phyloP scores from a whole-genome alignment of 768 basidiomycete genomes.

The Tricholoma saponaceum region DNA sequence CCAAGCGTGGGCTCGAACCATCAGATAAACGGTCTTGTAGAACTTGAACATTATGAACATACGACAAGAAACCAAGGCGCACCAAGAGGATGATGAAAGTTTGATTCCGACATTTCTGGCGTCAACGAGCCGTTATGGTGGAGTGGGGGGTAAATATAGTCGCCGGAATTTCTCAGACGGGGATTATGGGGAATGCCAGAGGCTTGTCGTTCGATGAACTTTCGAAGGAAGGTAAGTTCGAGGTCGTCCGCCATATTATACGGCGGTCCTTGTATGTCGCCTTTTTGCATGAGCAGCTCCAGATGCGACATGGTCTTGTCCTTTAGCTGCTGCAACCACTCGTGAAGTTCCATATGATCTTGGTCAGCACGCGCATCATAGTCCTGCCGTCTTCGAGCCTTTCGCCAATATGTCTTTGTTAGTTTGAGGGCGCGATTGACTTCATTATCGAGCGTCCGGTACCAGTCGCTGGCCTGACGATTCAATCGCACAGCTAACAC shows the following conservation, averaged over 20 bases:
- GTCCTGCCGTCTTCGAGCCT: conserved; percentile 76
- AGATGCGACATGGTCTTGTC: conserved; percentile 88
- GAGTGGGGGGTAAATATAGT: conserved; percentile 34
- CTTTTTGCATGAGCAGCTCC: conserved; percentile 83
- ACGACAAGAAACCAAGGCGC: conserved; percentile 7
- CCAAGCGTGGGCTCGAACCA: conserved; percentile 30
- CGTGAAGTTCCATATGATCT: conserved; percentile 86
- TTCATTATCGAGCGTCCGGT: conserved; percentile 71
- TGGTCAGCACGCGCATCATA: conserved; percentile 83
- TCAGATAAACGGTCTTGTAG: conserved; percentile 32
- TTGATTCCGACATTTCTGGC: conserved; percentile 45
- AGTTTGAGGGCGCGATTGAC: conserved; percentile 79
- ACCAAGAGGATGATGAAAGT: conserved; percentile 36
- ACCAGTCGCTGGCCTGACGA: conserved; percentile 78
- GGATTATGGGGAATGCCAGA: conserved; percentile 78
- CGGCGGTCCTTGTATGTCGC: conserved; percentile 80
- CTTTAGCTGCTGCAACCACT: conserved; percentile 84
- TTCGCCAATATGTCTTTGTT: conserved; percentile 85
- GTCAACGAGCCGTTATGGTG: conserved; percentile 42
- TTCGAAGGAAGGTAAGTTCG: conserved; percentile 74
- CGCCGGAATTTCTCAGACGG: conserved; percentile 55
- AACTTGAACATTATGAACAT: conserved; percentile 6
- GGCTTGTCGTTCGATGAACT: conserved; percentile 78
- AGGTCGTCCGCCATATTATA: conserved; percentile 78
- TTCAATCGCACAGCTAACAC: conserved; percentile 75